Evolutionary conservation across 116 monocot species (phyloP), one percentile per base, ranked within the genome.

Genomic region (Cymodocea nodosa): DNA sequence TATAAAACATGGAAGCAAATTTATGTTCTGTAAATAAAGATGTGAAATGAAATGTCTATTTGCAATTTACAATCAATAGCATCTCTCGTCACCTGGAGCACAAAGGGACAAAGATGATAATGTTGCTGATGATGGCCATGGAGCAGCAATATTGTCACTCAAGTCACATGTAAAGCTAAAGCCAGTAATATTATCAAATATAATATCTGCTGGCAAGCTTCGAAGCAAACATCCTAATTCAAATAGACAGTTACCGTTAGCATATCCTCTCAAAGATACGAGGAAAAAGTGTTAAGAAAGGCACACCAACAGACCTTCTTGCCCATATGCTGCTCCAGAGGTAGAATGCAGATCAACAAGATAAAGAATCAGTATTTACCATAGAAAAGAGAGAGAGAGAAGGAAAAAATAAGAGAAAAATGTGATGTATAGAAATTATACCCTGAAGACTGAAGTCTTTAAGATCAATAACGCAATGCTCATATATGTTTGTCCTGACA

Each of bases 391-490:
- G 70, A 52, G 62, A 15, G 50, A 17, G 36, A 53, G 8, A 60
- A 57, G 50, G 4, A 50, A 20, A 49, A 15, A 17, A 55, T 35
- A 39, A 48, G 34, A 8, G 22, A 15, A 72, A 54, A 55, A 51
- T 22, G 15, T 49, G 39, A 14, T 50, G 22, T 2, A 14, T 59
- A 16, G 52, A 49, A 51, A 25, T 15, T 11, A 73, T 85, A 98
- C 97, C 88, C 70, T 88, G 97, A 63, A 98, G 82, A 74, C 97
- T 98, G 63, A 98, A 98, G 69, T 98, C 97, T 62, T 98, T 98
- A 50, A 98, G 71, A 76, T 98, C 97, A 71, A 98, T 77, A 50
- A 80, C 71, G 70, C 97, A 98, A 56, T 88, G 83, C 30, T 86
- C 88, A 80, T 88, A 98, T 56, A 98, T 68, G 70, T 98, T 75